These are phyloP conservation scores for Aspergillus luchuensis DNA, from an alignment of 2,329 filamentous ascomycete species.

Conservation along the genomic window DNA sequence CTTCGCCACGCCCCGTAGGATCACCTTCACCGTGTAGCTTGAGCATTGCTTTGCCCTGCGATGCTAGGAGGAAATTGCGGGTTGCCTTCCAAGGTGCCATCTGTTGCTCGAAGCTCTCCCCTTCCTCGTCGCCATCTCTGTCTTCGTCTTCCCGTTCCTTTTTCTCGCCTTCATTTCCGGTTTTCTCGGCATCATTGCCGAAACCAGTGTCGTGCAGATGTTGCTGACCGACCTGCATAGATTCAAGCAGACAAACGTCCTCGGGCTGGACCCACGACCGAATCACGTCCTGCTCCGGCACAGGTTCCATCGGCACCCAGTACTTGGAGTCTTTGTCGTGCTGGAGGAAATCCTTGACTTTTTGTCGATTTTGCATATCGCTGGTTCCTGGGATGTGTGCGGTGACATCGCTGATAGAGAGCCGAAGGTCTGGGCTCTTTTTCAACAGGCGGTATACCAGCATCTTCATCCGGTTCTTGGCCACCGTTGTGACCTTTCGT, in stretches of 20 bases:
- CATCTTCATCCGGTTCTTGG: constrained; percentile 96
- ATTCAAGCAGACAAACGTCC: constrained; percentile 89
- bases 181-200: constrained; percentile 63
- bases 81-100: constrained; percentile 96
- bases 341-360: constrained; percentile 92
- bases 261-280: constrained; percentile 91
- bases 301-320: constrained; percentile 77
- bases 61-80: constrained; percentile 93
- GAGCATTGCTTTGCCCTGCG: constrained; percentile 94
- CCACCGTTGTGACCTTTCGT: constrained; percentile 92
- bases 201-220: constrained; percentile 90
- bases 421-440: constrained; percentile 68
- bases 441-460: constrained; percentile 86
- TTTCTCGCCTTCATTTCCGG: constrained; percentile 45
- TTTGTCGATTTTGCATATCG: constrained; percentile 93
- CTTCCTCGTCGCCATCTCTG: constrained; percentile 65
- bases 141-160: constrained; percentile 43
- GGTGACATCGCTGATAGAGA: constrained; percentile 81
- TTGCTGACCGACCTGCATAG: constrained; percentile 94
- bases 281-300: constrained; percentile 79
- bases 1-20: constrained; percentile 87
- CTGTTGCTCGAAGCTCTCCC: constrained; percentile 79
- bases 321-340: constrained; percentile 87
- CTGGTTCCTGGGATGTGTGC: constrained; percentile 90
- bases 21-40: constrained; percentile 92